Conservation (phyloP, 163 green algal species). For the Scenedesmus sp. region DNA sequence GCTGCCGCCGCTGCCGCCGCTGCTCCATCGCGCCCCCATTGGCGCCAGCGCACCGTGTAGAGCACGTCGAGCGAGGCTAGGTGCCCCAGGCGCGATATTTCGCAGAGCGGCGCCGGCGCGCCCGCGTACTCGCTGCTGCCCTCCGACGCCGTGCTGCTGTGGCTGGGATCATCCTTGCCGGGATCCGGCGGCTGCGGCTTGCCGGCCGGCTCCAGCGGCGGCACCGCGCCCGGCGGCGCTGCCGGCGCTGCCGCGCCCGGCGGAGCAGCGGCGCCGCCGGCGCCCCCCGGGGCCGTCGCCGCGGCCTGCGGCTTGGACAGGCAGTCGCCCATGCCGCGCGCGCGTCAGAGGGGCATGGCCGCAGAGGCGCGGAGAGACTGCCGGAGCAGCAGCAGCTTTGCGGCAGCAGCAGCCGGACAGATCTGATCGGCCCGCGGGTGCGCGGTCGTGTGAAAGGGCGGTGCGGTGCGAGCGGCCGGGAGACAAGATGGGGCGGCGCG, state of each 20-base stretch:
- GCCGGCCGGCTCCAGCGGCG: too few species aligned
- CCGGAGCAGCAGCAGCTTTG: too few species aligned
- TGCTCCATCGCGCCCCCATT: too few species aligned
- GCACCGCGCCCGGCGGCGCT: not conserved
- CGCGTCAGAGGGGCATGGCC: too few species aligned
- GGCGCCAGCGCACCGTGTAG: slow-evolving; percentile 47
- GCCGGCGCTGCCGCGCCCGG: not conserved
- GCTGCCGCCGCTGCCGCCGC: too few species aligned
- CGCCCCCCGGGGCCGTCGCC: not conserved
- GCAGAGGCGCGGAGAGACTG: too few species aligned
- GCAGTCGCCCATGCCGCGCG: not conserved
- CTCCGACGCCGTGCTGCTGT: not conserved
- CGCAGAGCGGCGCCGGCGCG: slow-evolving; percentile 5
- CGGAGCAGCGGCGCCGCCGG: not conserved
- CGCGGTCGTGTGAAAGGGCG: too few species aligned
- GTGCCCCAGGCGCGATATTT: slow-evolving; percentile 35
- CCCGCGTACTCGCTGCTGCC: slow-evolving; percentile 11
- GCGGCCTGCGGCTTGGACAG: not conserved
- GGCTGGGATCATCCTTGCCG: not conserved
- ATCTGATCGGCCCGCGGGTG: too few species aligned
- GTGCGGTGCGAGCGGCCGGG: too few species aligned
- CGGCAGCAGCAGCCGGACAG: too few species aligned
- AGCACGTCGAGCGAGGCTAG: slow-evolving; percentile 54
- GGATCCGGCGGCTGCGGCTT: too few species aligned
- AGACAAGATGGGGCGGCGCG: too few species aligned